Evolutionary conservation across 441 rosid species (phyloP).

Genomic region (Populus hybrid): DNA sequence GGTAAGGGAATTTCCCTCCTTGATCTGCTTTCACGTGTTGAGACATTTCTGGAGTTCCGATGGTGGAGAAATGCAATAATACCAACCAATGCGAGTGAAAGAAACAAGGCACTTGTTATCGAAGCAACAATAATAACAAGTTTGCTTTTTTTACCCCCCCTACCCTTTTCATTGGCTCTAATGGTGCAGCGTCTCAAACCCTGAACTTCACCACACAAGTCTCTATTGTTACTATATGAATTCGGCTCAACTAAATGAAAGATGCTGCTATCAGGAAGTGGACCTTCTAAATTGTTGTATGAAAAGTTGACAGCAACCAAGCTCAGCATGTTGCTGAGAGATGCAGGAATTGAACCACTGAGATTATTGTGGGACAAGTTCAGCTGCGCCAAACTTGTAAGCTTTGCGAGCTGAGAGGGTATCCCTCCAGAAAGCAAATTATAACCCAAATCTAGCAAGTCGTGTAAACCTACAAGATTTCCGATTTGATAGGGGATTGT

Average conservation of each 20-base stretch:
- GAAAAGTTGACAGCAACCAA: slow-evolving; percentile 27
- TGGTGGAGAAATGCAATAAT: not conserved
- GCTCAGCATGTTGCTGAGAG: slow-evolving; percentile 23
- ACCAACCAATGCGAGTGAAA: not conserved
- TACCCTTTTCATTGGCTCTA: not conserved
- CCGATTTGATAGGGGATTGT: slow-evolving; percentile 31
- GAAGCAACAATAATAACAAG: slow-evolving; percentile 7
- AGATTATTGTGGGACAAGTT: slow-evolving; percentile 37
- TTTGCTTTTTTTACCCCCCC: not conserved
- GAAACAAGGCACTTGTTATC: slow-evolving; percentile 5
- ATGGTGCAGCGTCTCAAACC: slow-evolving; percentile 32
- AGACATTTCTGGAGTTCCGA: not conserved
- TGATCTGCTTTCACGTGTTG: not conserved
- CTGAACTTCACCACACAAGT: slow-evolving; percentile 25
- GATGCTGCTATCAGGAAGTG: slow-evolving; percentile 22
- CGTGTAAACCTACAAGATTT: slow-evolving; percentile 18
- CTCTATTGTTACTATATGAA: slow-evolving; percentile 28
- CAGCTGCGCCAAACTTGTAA: slow-evolving; percentile 16
- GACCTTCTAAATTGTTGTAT: slow-evolving; percentile 32
- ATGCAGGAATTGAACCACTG: slow-evolving; percentile 27
- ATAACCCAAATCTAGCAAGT: slow-evolving; percentile 28
- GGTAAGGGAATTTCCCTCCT: slow-evolving; percentile 16
- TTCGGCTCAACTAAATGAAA: slow-evolving; percentile 17
- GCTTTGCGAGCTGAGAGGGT: no score
- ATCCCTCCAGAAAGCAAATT: not conserved